A percentile compares a stretch with the other conserved stretches of the same genome.
These are phyloP conservation scores for Malassezia brasiliensis DNA, from an alignment of 1,284 basidiomycete genomes.

Conservation along the genomic window DNA sequence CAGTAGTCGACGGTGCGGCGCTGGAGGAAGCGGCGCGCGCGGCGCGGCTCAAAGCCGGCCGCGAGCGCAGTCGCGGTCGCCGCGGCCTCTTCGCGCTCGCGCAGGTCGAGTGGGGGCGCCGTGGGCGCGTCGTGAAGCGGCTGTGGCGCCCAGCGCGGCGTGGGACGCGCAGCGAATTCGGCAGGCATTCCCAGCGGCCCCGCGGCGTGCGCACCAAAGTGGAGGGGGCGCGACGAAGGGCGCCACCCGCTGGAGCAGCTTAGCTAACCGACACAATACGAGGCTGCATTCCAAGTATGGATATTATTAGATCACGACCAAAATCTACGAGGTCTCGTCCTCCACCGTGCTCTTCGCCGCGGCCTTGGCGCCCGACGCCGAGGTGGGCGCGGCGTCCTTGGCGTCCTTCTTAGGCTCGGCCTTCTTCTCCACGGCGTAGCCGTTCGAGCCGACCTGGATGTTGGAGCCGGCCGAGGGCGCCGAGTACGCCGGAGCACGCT, in stretches of 20 bases:
- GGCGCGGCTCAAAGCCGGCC: slow-evolving; percentile 56
- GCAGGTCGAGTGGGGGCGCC: slow-evolving; percentile 60
- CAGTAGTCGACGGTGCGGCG: slow-evolving; percentile 88
- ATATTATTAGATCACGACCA: neutral
- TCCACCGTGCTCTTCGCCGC: neutral
- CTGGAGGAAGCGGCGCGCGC: slow-evolving; percentile 78
- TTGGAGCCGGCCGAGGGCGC: slow-evolving; percentile 45
- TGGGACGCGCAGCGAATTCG: neutral
- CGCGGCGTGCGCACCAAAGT: no score
- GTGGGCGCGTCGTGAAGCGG: slow-evolving; percentile 49
- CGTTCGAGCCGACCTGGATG: slow-evolving; percentile 58
- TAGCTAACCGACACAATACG: neutral
- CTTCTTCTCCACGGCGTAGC: slow-evolving; percentile 23
- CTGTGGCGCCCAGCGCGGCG: slow-evolving; percentile 22
- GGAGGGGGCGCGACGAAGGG: no score
- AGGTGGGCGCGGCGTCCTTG: neutral
- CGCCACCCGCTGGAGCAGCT: no score
- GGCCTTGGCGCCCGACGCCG: neutral
- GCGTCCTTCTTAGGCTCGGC: neutral
- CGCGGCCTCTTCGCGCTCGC: slow-evolving; percentile 65
- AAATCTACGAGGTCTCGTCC: slow-evolving; percentile 6
- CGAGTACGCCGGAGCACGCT: slow-evolving; percentile 48
- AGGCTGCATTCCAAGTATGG: neutral
- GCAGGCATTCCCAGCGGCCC: neutral
- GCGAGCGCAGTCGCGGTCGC: slow-evolving; percentile 52